phyloP scores from a whole-genome alignment of 345 rosid species.

The Draba incana region DNA sequence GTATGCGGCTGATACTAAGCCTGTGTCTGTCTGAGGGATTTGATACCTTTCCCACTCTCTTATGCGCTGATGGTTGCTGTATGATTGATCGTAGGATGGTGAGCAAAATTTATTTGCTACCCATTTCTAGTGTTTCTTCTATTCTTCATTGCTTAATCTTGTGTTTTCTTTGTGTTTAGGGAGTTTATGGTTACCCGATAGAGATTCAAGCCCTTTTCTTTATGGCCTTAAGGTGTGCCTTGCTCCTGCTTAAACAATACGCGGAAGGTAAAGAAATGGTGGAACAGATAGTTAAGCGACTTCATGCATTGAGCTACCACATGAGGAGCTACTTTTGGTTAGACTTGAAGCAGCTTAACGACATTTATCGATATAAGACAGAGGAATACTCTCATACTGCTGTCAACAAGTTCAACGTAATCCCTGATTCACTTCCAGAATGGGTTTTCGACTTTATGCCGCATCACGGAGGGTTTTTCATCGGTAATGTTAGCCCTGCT shows the following conservation, averaged over 20 bases:
- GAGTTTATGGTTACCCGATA: conserved; percentile 95
- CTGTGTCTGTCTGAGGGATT: conserved; percentile 94
- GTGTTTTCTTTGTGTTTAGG: conserved; percentile 50
- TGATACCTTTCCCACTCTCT: conserved; percentile 95
- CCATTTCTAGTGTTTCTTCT: conserved; percentile 5
- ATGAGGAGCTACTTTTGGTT: conserved; percentile 93
- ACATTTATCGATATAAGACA: conserved; percentile 89
- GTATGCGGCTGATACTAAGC: conserved; percentile 87
- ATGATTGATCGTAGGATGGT: conserved; percentile 99
- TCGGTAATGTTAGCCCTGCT: conserved; percentile 94
- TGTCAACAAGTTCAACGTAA: conserved; percentile 92
- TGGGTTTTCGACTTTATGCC: conserved; percentile 98
- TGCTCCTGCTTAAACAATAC: conserved; percentile 79
- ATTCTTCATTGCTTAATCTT: conserved; percentile 3
- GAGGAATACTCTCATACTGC: conserved; percentile 99
- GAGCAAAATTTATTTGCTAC: conserved; percentile 34
- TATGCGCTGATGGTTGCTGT: conserved; percentile 97
- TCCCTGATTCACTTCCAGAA: conserved; percentile 96
- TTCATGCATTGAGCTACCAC: conserved; percentile 91
- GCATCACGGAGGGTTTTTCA: conserved; percentile 76
- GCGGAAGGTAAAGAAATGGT: conserved; percentile 88
- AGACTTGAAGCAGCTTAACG: conserved; percentile 91
- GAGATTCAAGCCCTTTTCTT: conserved; percentile 97
- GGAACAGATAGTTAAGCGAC: conserved; percentile 84
- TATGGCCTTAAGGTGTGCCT: conserved; percentile 89